Conservation (phyloP, 1,284 basidiomycete species). For the Fistulina hepatica region DNA sequence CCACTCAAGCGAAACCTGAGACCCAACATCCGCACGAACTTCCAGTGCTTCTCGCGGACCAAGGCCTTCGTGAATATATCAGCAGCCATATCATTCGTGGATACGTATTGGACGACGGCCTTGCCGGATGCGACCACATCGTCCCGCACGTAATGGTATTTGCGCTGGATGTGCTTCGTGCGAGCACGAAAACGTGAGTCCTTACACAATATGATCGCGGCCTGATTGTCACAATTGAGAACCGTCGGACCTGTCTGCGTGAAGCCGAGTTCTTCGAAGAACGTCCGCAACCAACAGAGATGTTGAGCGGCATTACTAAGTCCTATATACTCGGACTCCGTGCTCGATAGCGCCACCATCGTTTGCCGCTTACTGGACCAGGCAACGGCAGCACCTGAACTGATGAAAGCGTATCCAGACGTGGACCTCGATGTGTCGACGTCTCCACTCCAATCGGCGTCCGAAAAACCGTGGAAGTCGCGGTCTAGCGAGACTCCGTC, state of each 20-base stretch:
- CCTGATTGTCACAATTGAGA: slow-evolving; percentile 20
- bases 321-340: slow-evolving; percentile 29
- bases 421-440: slow-evolving; percentile 15
- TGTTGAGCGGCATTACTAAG: slow-evolving; percentile 19
- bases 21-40: slow-evolving; percentile 17
- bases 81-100: slow-evolving; percentile 18
- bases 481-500: slow-evolving; percentile 10
- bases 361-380: slow-evolving; percentile 24
- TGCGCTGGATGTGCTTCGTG: slow-evolving; percentile 18
- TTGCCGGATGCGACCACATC: slow-evolving; percentile 16
- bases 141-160: slow-evolving; percentile 23
- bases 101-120: slow-evolving; percentile 12
- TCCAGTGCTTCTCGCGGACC: slow-evolving; percentile 14
- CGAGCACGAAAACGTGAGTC: slow-evolving; percentile 15
- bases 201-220: slow-evolving; percentile 11
- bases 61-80: slow-evolving; percentile 21
- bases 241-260: slow-evolving; percentile 16
- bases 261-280: slow-evolving; percentile 19
- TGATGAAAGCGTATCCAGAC: slow-evolving; percentile 22
- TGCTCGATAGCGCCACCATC: slow-evolving; percentile 23
- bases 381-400: slow-evolving; percentile 17
- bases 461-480: slow-evolving; percentile 16
- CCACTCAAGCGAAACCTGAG: slow-evolving; percentile 16
- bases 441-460: slow-evolving; percentile 17
- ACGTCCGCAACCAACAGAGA: slow-evolving; percentile 17